Base-by-base conservation (phyloP, 257 asterid genomes). In the Lycium ferocissimum region DNA sequence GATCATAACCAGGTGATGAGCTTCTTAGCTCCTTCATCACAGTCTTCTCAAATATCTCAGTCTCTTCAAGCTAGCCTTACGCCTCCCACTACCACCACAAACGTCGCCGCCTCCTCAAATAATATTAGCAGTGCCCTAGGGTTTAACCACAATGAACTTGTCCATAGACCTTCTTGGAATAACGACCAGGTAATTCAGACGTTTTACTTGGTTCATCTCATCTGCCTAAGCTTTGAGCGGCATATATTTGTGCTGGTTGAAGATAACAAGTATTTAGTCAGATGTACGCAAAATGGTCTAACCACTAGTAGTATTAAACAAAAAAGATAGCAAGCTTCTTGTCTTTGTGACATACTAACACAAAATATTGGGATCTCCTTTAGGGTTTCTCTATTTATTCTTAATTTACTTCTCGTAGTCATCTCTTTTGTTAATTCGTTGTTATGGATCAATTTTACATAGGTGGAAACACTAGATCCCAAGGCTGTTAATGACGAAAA, bases 381-480 rank as follows among this genome's bases (percentile, higher is more conserved):
- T 78, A 78, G 82, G 73, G 82, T 53, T 73, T n/a, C 43, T 90
- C 86, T 89, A 91, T 86, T 91, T 89, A 80, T 65, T 71, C 84
- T 7, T 79, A n/a, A 20, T 81, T 66, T 1, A 3, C 37, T 15
- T 3, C 1, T 3, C 1, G 47, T 14, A 15, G 15, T 65, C 17
- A 20, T 26, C 18, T 47, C 20, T 61, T 51, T 54, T 10, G 8
- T 79, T 26, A 15, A 47, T 18, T 20, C 15, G 2, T 14, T 69
- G 4, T 15, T 14, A 37, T 69, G 75, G 49, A 67, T 67, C 75
- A 67, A 13, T 20, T 13, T 26, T 49, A 51, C 57, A 18, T 83
- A 94, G 98, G 95, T 89, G 12, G 93, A 91, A 80, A 85, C 87
- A 18, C 47, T 92, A 88, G 95, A 95, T 93, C 92, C 91, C 7